Base-by-base conservation (phyloP, 306 rosid genomes). In the peach (Prunus persica) region DNA sequence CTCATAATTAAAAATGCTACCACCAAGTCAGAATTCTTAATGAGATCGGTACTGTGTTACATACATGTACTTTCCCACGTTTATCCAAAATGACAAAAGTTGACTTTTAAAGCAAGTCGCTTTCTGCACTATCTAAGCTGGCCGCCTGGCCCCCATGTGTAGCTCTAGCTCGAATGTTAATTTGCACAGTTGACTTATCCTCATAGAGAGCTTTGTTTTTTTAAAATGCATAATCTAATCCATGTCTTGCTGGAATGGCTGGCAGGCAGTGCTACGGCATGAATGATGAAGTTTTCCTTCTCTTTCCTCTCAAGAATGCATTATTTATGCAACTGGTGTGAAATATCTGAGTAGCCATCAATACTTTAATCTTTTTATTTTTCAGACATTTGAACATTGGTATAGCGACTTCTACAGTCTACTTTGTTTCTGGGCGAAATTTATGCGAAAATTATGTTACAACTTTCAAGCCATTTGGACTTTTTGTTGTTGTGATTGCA, bases 91-190 rank as follows among this genome's bases (percentile, higher is more conserved):
- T 58, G 69, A 11, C 60, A 82, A 78, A 78, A 81, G 86, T 86
- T 78, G 91, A 87, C 87, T 89, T 77, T 80, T 32, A 56, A 3
- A 34, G 43, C 65, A 52, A 75, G 64, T 77, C 63, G 20, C 55
- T 80, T 61, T 71, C 86, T 45, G 28, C 6, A 24, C 41, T 34
- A 67, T 65, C 66, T 75, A 67, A 65, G 78, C 73, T 38, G 72
- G 76, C 51, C 9, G 2, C 28, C 3, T 32, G 38, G 38, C 38
- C 38, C 38, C 41, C 41, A 10, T 58, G 15, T 56, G 65, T 20
- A 45, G 45, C 61, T 67, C 45, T 11, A 2, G 41, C 41, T 34
- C 41, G 2, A 34, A 15, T 18, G 25, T 34, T 34, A 9, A 65
- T 43, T 18, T 1, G 49, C 20, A 61, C 32, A 28, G 72, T 74